Conservation (phyloP, 2,329 filamentous ascomycete genomes). For the Sphaerulina vaccinii region DNA sequence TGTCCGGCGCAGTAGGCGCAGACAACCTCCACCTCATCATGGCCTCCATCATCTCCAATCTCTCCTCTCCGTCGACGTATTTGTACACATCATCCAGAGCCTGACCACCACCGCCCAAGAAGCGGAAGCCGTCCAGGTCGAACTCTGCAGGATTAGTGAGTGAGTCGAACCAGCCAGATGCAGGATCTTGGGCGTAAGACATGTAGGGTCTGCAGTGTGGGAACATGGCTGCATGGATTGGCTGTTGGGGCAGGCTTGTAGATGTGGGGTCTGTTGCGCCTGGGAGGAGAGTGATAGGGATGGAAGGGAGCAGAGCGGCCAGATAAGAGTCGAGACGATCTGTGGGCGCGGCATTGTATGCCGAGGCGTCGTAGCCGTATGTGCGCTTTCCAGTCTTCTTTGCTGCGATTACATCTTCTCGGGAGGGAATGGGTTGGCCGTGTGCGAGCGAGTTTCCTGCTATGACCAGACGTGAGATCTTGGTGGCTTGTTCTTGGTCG, state of each 20-base stretch:
- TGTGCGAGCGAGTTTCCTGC: conserved; percentile 80
- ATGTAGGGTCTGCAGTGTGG: conserved; percentile 70
- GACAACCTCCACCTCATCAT: conserved; percentile 90
- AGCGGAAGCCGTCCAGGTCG: conserved; percentile 83
- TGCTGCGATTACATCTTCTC: conserved; percentile 46
- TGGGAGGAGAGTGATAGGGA: conserved; percentile 86
- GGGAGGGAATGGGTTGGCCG: conserved; percentile 46
- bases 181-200: conserved; percentile 37
- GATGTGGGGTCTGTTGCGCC: conserved; percentile 85
- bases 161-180: conserved; percentile 73
- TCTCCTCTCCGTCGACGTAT: conserved; percentile 72
- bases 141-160: conserved; percentile 94
- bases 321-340: conserved; percentile 82
- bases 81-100: conserved; percentile 92
- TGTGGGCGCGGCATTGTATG: conserved; percentile 84
- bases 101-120: conserved; percentile 85
- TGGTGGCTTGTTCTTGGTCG: conserved; percentile 59
- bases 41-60: conserved; percentile 87
- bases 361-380: conserved; percentile 87
- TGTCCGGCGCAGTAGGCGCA: conserved; percentile 94
- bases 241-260: conserved; percentile 84
- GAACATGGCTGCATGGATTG: conserved; percentile 90
- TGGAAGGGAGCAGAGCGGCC: conserved; percentile 72
- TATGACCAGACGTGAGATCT: conserved; percentile 82
- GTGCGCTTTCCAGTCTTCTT: conserved; percentile 64